Evolutionary conservation across 306 rosid genomes (phyloP).

Genomic region (Crataegus laevigata): DNA sequence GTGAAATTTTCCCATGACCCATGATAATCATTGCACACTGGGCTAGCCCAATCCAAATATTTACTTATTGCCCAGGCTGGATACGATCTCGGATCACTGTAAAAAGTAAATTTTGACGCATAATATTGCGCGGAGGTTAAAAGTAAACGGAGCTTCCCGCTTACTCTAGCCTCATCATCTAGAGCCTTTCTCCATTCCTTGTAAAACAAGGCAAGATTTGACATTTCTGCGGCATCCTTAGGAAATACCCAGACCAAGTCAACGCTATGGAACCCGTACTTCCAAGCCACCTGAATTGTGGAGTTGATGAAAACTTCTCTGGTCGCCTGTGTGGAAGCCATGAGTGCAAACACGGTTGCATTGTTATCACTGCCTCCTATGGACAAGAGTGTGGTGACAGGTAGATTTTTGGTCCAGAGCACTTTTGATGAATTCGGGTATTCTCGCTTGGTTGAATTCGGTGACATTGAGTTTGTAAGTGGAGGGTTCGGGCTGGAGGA

Average conservation of each 20-base stretch:
- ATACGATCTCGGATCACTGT: conserved; percentile 33
- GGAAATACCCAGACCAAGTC: conserved; percentile 93
- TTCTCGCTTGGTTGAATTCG: conserved; percentile 12
- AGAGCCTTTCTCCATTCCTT: conserved; percentile 48
- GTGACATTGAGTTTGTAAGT: conserved; percentile 36
- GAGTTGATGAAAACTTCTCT: conserved; percentile 55
- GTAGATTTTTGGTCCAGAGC: conserved; percentile 28
- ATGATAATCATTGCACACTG: conserved; percentile 73
- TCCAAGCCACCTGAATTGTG: conserved; percentile 46
- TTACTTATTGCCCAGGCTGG: conserved; percentile 35
- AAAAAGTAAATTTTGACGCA: conserved; percentile 24
- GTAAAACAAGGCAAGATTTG: conserved; percentile 43
- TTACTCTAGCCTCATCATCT: conserved; percentile 12
- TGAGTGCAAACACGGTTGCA: conserved; percentile 39
- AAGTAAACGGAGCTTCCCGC: conserved; percentile 33
- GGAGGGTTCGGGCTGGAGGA: conserved; percentile 34
- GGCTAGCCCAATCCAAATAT: conserved; percentile 59
- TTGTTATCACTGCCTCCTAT: conserved; percentile 64
- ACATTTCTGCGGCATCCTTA: conserved; percentile 34
- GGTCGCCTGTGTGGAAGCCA: conserved; percentile 23
- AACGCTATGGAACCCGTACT: conserved; percentile 58
- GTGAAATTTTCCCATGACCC: conserved; percentile 55
- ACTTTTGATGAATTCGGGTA: conserved; percentile 38
- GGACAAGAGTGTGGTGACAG: conserved; percentile 50
- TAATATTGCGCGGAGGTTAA: conserved; percentile 58